Evolutionary conservation across 1,139 yeast genomes (phyloP), one percentile per base, ranked within the genome.

Genomic region (Suhomyces ambrosiae): DNA sequence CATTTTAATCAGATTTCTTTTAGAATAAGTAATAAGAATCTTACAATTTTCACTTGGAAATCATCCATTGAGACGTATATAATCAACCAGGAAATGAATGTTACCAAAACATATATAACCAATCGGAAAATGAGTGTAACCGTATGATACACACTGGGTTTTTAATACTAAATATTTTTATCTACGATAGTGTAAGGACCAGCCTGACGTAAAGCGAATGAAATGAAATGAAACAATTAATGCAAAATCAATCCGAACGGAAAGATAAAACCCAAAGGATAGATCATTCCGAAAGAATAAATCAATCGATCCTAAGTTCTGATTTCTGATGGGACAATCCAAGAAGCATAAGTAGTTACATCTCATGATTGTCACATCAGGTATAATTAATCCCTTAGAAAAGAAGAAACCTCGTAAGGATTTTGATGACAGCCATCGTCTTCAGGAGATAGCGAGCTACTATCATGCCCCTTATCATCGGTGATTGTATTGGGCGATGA

Each of bases 341-440:
- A n/a, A n/a, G n/a, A n/a, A n/a, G n/a, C n/a, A n/a, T n/a, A n/a
- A n/a, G n/a, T n/a, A n/a, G n/a, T n/a, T n/a, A n/a, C n/a, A n/a
- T n/a, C n/a, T n/a, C n/a, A n/a, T n/a, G n/a, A n/a, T n/a, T n/a
- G n/a, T n/a, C n/a, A 17, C 23, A 10, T 10, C 15, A n/a, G 23
- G 5, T 19, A 19, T 19, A 19, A 24, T 24, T 12, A 31, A 18
- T 31, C 29, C 9, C 27, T 26, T 7, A 62, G 52, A 37, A 63
- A 55, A 11, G 67, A 55, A 12, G 63, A 60, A 2, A 63, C 60
- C 9, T 60, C 58, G 34, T 48, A 60, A 3, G 63, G 41, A 11
- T 17, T 25, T 23, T 19, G 30, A 8, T n/a, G 11, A 3, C 23
- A 9, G 8, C n/a, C 15, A 9, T 10, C 16, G 19, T 25, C 31